Evolutionary conservation across 2,329 filamentous ascomycete genomes (phyloP), one percentile per base, ranked within the genome.

Genomic region (Pleomassaria siparia): DNA sequence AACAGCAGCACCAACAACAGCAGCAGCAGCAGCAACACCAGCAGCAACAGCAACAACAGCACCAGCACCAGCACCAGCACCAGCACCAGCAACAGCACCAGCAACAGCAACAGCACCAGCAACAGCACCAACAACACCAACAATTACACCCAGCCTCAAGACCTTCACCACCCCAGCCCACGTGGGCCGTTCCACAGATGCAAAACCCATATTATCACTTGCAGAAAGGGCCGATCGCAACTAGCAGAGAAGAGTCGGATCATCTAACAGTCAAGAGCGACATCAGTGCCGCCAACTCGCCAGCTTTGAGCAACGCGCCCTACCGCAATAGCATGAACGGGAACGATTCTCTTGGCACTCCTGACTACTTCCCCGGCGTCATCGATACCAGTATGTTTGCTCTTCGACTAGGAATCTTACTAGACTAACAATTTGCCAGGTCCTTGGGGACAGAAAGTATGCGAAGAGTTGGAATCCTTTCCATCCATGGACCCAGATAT

Each of bases 401-500:
- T 20, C 9, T 24, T 16, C 8, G 21, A 30, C 8, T n/a, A 16
- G 6, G 30, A 28, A 9, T 37, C 29, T 22, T 35, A 6, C 39
- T 37, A 33, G 39, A 44, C 59, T 71, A 52, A 70, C 51, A 22
- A 18, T 22, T 11, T n/a, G n/a, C 37, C 36, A 72, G 71, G 62
- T 60, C 61, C 64, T 20, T 74, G 71, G 71, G 63, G 62, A 30
- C 64, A 69, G 46, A 73, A 73, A 54, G 63, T 63, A 20, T 71
- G 65, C 46, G 63, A 67, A 51, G 69, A 72, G 49, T 43, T 72
- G 28, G 64, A 70, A 18, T 62, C 67, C 8, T 72, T 72, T 30
- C 66, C 66, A n/a, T 67, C 63, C 10, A 48, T 72, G 46, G 70
- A 73, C 50, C 51, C 66, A 46, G 71, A 73, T 44, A 59, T 70